Conservation (phyloP, 805 yeast species). For the Cyberlindnera galapagoensis region DNA sequence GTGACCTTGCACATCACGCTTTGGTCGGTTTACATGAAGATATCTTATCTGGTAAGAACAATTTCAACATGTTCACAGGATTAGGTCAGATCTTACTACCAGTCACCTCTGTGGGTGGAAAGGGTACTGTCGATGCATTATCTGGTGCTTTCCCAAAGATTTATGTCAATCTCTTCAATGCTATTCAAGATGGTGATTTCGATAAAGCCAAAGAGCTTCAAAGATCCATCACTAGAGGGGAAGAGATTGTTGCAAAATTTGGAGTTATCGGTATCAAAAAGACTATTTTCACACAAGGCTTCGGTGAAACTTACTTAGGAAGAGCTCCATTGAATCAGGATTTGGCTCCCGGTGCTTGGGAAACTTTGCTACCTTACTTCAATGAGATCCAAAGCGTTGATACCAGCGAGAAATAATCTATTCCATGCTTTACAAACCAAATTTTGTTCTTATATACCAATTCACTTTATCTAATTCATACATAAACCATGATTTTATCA, state of each 20-base stretch:
- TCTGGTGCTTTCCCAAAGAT: constrained; percentile 48
- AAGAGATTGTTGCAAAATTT: constrained; percentile 30
- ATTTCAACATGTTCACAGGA: constrained; percentile 42
- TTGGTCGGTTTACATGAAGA: constrained; percentile 37
- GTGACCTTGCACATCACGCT: constrained; percentile 41
- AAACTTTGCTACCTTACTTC: constrained; percentile 10
- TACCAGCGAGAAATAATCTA: constrained; percentile 22
- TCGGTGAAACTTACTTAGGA: constrained; percentile 39
- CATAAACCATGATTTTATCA: too few species aligned
- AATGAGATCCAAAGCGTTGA: constrained; percentile 12
- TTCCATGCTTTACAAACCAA: too few species aligned
- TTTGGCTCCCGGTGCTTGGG: constrained; percentile 27
- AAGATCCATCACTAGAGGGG: constrained; percentile 37
- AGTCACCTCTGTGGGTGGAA: constrained; percentile 38
- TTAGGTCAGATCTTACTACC: constrained; percentile 47
- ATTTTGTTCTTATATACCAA: too few species aligned
- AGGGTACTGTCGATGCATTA: constrained; percentile 47
- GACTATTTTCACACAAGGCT: constrained; percentile 31
- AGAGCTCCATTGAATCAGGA: constrained; percentile 42
- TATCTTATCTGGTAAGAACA: constrained; percentile 27
- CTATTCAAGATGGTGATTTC: constrained; percentile 33
- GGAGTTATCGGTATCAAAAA: constrained; percentile 44
- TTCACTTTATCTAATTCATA: too few species aligned
- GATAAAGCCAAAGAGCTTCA: constrained; percentile 39
- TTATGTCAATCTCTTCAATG: constrained; percentile 34